phyloP scores from a whole-genome alignment of 2,329 filamentous ascomycete species.

The Trichothecium roseum region DNA sequence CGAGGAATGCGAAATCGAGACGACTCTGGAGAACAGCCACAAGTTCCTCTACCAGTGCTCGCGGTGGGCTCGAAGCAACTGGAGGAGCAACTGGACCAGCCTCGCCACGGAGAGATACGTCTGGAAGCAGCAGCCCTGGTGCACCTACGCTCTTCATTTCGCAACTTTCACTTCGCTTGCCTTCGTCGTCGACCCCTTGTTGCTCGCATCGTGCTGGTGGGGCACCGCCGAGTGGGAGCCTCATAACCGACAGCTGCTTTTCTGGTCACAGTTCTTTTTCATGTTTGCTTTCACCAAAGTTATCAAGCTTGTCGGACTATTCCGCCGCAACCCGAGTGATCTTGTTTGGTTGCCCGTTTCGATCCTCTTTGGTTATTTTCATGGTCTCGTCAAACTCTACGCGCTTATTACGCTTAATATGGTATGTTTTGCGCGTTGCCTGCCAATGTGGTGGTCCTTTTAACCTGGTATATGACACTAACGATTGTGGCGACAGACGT shows the following conservation, averaged over 20 bases:
- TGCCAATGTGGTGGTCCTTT: too few species aligned
- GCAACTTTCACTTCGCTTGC: constrained; percentile 88
- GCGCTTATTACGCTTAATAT: constrained; percentile 73
- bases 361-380: constrained; percentile 83
- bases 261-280: constrained; percentile 57
- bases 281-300: constrained; percentile 80
- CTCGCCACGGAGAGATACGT: constrained; percentile 75
- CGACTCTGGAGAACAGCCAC: constrained; percentile 77
- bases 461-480: constrained; percentile 5
- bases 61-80: constrained; percentile 93
- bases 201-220: constrained; percentile 60
- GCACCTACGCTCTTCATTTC: constrained; percentile 83
- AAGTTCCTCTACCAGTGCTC: constrained; percentile 92
- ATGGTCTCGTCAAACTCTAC: constrained; percentile 86
- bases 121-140: constrained; percentile 83
- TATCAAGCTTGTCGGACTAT: constrained; percentile 81
- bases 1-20: constrained; percentile 81
- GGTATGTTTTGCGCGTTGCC: too few species aligned
- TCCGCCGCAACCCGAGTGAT: constrained; percentile 74
- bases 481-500: constrained; percentile 53
- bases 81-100: constrained; percentile 92
- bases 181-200: constrained; percentile 63
- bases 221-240: constrained; percentile 54
- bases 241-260: constrained; percentile 37
- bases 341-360: constrained; percentile 74